Conservation (phyloP, 257 asterid genomes). For the Nicotiana tomentosiformis region DNA sequence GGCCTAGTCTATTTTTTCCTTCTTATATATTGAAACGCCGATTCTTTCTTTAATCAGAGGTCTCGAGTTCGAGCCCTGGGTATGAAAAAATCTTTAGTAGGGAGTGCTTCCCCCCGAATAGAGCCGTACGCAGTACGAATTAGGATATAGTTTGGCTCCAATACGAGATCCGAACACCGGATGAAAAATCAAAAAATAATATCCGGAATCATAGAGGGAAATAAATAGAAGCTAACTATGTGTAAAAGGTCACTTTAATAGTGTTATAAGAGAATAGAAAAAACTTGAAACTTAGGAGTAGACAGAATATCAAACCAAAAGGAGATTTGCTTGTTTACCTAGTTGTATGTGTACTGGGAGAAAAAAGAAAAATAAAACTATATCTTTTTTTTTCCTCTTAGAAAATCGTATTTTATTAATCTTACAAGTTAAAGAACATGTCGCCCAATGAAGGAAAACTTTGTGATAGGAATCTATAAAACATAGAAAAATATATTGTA, state of each 20-base stretch:
- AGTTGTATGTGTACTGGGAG: neutral
- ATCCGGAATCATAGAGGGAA: too few species aligned
- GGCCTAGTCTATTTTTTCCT: neutral
- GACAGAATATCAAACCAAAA: neutral
- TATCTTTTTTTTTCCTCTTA: neutral
- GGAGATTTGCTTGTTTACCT: neutral
- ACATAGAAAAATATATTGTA: neutral
- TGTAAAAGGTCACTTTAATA: neutral
- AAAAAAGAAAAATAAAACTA: too few species aligned
- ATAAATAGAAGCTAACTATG: neutral
- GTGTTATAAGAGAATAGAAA: neutral
- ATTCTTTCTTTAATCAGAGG: too few species aligned
- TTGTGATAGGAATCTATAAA: neutral
- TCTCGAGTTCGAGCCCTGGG: accelerated
- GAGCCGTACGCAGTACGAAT: too few species aligned
- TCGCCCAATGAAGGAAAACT: neutral
- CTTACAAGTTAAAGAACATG: neutral
- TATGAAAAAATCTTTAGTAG: too few species aligned
- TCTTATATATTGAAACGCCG: too few species aligned
- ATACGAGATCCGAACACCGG: too few species aligned
- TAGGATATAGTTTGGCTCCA: too few species aligned
- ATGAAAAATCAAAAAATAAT: too few species aligned
- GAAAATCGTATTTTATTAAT: neutral
- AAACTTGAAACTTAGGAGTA: neutral
- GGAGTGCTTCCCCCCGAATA: too few species aligned